Base-by-base conservation (phyloP, 371 early-diverging fungal species). In the Batrachochytrium dendrobatidis region DNA sequence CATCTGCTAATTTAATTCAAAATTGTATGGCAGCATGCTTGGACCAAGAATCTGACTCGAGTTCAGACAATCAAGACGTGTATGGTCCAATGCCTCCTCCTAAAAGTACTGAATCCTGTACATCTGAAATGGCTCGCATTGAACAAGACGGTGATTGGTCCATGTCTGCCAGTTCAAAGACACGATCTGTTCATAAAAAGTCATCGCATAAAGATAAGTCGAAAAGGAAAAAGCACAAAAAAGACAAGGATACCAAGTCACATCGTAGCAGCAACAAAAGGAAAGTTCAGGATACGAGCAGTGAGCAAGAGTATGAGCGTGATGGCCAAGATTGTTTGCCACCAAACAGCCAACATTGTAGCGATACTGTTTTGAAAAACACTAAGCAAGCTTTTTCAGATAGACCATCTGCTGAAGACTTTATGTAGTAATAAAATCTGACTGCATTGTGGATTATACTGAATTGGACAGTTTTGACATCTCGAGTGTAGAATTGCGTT, bases 191-290 rank as follows among this genome's bases (percentile, higher is more conserved):
- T n/a, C 59, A 58, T 53, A 46, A 53, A 24, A 50, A 48, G 6
- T 60, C 34, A 52, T 60, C 32, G 60, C 66, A 45, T 34, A 59
- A 31, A 45, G 70, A 54, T 52, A 65, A 58, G 58, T 54, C 48
- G 34, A 58, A 63, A 44, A 62, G 63, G 29, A 63, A 67, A 34
- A 68, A 61, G 64, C 61, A 55, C 34, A 63, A 56, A 66, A n/a
- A n/a, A n/a, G n/a, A n/a, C n/a, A n/a, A n/a, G n/a, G n/a, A n/a
- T n/a, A n/a, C n/a, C n/a, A n/a, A n/a, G n/a, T n/a, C n/a, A n/a
- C n/a, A n/a, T n/a, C n/a, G n/a, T n/a, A n/a, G n/a, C n/a, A n/a
- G n/a, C n/a, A n/a, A n/a, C n/a, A n/a, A n/a, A n/a, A n/a, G n/a
- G n/a, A n/a, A n/a, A n/a, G n/a, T n/a, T n/a, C n/a, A n/a, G n/a